Evolutionary conservation across 345 rosid genomes (phyloP), one percentile per base, ranked within the genome.

Genomic region (Arabis hirsuta): DNA sequence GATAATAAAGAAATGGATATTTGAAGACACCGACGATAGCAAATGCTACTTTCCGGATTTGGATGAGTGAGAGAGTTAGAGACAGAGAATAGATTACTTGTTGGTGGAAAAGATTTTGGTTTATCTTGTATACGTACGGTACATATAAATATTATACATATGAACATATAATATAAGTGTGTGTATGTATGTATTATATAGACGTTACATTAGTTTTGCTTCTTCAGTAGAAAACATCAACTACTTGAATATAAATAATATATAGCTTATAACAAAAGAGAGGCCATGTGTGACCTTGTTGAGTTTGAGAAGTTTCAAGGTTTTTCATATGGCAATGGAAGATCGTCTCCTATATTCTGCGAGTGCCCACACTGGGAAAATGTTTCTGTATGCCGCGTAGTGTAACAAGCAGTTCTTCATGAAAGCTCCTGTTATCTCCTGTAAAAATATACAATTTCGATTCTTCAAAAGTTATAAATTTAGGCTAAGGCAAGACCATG

Each of bases 321-420:
- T 0, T 22, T 22, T 22, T 22, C 24, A 22, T 62, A 57, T 50
- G 83, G 77, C 71, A 83, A 69, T 20, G 79, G 72, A 75, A 83
- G 82, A n/a, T 46, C 58, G 74, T 50, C 69, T 80, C 47, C 84
- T 72, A 50, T 87, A 86, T 76, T 89, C 96, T 20, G 92, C 85
- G 12, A 89, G 85, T 26, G 86, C 92, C 92, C 96, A 89, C 19
- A 81, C 22, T 0, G 92, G 96, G 69, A 81, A 89, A 43, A 85
- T 87, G 65, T 85, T 89, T 68, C 92, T 78, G 67, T 89, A 87
- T 54, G 87, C 84, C 53, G 90, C 86, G 39, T 85, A 90, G 70
- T 90, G 96, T 64, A 90, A 74, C 89, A 90, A 84, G 75, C 96
- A 84, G 79, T 88, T 90, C 82, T 82, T 84, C 86, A 78, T 84